These are phyloP conservation scores for Castanea mollissima DNA, from an alignment of 306 rosid species.

Conservation along the genomic window DNA sequence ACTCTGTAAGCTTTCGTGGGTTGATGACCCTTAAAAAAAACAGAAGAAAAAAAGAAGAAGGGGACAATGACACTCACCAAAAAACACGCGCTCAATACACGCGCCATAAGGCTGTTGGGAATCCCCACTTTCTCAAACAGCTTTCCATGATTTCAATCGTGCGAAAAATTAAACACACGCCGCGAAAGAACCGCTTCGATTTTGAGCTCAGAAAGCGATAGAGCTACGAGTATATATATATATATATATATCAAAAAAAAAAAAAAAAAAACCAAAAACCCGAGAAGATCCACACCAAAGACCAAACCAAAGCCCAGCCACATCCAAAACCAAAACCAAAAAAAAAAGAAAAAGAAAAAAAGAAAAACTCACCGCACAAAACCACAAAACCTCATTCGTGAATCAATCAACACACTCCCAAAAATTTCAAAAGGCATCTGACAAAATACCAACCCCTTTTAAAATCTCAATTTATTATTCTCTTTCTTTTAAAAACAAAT, in stretches of 20 bases:
- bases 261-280: background rate
- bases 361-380: conserved; percentile 10
- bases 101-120: too few relatives aligned
- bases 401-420: conserved; percentile 26
- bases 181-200: conserved; percentile 12
- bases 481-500: conserved; percentile 10
- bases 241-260: too few relatives aligned
- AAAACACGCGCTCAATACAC: too few relatives aligned
- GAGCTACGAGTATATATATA: background rate
- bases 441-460: conserved; percentile 16
- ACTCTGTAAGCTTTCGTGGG: too few relatives aligned
- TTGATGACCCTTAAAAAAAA: too few relatives aligned
- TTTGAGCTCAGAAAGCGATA: background rate
- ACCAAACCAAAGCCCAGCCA: background rate
- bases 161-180: background rate
- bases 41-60: too few relatives aligned
- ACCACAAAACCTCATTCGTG: conserved; percentile 17
- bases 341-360: background rate
- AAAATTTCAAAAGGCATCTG: conserved; percentile 26
- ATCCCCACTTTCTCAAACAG: too few relatives aligned
- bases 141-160: too few relatives aligned
- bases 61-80: too few relatives aligned
- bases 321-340: background rate
- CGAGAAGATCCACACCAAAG: background rate
- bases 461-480: conserved; percentile 15